Evolutionary conservation across 768 basidiomycete genomes (phyloP).

Genomic region (Hericium coralloides): DNA sequence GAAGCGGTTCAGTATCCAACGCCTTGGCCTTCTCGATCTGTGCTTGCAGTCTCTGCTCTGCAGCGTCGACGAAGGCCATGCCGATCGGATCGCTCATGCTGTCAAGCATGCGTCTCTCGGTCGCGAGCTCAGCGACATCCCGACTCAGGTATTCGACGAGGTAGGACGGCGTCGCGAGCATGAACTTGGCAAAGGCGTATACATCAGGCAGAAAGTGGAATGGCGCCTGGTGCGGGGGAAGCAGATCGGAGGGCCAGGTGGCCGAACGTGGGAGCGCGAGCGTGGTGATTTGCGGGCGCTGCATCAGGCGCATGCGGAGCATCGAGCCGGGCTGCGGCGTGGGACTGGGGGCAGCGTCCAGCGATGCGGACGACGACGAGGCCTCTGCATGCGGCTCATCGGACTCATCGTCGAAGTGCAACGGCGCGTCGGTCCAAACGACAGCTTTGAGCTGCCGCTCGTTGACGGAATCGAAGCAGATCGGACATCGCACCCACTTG

Average conservation of each 20-base stretch:
- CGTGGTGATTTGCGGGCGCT: constrained; percentile 90
- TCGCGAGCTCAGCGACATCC: constrained; percentile 64
- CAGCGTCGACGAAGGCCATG: constrained; percentile 70
- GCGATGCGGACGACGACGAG: constrained; percentile 40
- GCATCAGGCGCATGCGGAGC: constrained; percentile 82
- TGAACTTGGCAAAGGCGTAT: constrained; percentile 81
- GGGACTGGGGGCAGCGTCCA: constrained; percentile 27
- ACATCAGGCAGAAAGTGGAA: constrained; percentile 96
- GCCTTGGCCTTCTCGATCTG: constrained; percentile 76
- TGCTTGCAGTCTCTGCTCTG: constrained; percentile 63
- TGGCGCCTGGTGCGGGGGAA: constrained; percentile 88
- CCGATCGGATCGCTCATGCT: constrained; percentile 70
- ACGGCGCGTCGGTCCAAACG: constrained; percentile 70
- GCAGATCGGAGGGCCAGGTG: constrained; percentile 90
- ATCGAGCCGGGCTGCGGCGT: constrained; percentile 45
- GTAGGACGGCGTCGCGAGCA: constrained; percentile 89
- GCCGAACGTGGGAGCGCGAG: constrained; percentile 85
- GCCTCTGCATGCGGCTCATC: constrained; percentile 23
- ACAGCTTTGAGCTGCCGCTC: constrained; percentile 88
- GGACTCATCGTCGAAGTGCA: constrained; percentile 26
- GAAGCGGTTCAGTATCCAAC: constrained; percentile 61
- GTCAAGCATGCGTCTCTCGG: constrained; percentile 59
- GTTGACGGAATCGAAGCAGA: constrained; percentile 91
- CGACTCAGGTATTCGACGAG: constrained; percentile 63
- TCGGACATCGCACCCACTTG: constrained; percentile 91